These are phyloP conservation scores for Ailanthus altissimus DNA, from an alignment of 345 rosid genomes.

Conservation along the genomic window DNA sequence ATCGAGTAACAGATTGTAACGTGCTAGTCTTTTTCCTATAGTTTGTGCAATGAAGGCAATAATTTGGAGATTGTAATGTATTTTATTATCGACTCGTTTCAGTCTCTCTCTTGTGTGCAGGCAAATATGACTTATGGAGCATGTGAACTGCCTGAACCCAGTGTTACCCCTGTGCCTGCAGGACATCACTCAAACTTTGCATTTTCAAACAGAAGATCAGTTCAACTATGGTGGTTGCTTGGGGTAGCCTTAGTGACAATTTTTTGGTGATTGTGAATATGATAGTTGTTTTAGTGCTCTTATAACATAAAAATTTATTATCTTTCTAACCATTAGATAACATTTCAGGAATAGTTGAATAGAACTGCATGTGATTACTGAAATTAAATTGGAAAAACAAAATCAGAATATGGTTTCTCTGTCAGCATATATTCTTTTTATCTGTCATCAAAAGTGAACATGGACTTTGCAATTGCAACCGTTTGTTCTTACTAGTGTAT, in stretches of 20 bases:
- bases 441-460: too few relatives aligned
- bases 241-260: slow-evolving; percentile 19
- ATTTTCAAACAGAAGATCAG: slow-evolving; percentile 14
- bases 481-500: too few relatives aligned
- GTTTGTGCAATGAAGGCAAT: not conserved
- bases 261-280: slow-evolving; percentile 19
- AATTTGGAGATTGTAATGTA: not conserved
- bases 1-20: not conserved
- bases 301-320: not conserved
- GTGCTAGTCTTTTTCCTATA: too few relatives aligned
- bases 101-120: slow-evolving; percentile 27
- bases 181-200: slow-evolving; percentile 37
- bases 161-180: slow-evolving; percentile 15
- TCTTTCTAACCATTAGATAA: not conserved
- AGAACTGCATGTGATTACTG: slow-evolving; percentile 9
- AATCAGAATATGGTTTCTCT: not conserved
- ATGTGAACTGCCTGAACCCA: slow-evolving; percentile 37
- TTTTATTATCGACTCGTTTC: not conserved
- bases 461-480: too few relatives aligned
- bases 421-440: too few relatives aligned
- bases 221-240: slow-evolving; percentile 21
- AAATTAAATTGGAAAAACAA: not conserved
- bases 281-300: not conserved
- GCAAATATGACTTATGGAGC: slow-evolving; percentile 50
- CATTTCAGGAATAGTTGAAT: not conserved